Evolutionary conservation across 2,329 filamentous ascomycete species (phyloP).

Genomic region (Curvularia sp.): DNA sequence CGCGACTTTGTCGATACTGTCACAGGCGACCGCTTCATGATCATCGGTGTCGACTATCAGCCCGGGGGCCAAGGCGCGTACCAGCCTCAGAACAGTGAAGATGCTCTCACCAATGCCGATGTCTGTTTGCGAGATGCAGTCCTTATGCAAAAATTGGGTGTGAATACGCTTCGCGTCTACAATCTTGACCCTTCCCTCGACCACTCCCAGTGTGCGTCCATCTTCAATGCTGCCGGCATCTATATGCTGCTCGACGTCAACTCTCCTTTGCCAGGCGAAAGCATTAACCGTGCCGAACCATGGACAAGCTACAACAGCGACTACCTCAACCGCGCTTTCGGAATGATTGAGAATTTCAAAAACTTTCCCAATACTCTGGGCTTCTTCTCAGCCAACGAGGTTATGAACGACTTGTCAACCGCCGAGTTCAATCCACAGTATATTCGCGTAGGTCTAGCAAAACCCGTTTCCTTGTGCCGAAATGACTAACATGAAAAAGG

Average conservation of each 20-base stretch:
- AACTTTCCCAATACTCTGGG: constrained; percentile 69
- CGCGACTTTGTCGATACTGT: constrained; percentile 68
- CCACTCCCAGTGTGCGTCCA: constrained; percentile 67
- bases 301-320: constrained; percentile 61
- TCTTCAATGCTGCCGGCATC: constrained; percentile 71
- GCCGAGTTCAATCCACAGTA: constrained; percentile 63
- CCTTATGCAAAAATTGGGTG: constrained; percentile 67
- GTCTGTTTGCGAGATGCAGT: constrained; percentile 68
- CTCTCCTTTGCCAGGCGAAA: constrained; percentile 63
- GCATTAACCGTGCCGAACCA: constrained; percentile 63
- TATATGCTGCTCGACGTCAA: constrained; percentile 73
- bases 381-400: constrained; percentile 73
- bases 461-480: background rate
- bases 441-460: constrained; percentile 56
- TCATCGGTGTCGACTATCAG: constrained; percentile 67
- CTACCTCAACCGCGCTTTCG: constrained; percentile 66
- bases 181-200: constrained; percentile 66
- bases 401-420: constrained; percentile 67
- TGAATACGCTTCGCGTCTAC: constrained; percentile 70
- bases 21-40: constrained; percentile 65
- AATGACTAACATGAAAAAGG: constrained; percentile 36
- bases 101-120: constrained; percentile 65
- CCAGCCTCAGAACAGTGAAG: constrained; percentile 56
- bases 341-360: constrained; percentile 71
- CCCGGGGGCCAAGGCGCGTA: constrained; percentile 67